Evolutionary conservation across 2,329 filamentous ascomycete genomes (phyloP), one percentile per base, ranked within the genome.

Genomic region (Dothistroma septosporum): DNA sequence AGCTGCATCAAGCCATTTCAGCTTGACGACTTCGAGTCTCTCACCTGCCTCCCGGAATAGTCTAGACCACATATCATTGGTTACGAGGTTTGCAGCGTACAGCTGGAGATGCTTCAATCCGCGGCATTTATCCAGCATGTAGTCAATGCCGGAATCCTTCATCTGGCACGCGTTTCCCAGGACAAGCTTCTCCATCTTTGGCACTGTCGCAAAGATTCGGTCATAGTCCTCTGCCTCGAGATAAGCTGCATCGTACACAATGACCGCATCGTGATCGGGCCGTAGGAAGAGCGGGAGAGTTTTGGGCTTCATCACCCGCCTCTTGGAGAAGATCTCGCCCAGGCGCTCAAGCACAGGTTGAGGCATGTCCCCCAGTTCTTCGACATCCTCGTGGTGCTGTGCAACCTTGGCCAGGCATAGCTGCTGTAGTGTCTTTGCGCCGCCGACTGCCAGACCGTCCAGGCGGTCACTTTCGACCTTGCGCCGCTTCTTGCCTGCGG

Each of bases 161-260:
- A 97, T 88, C 71, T 96, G 92, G 54, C 94, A 90, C n/a, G 88
- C 91, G 69, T 92, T 93, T 53, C 89, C 86, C 11, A 96, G 78
- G 65, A 91, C 89, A 59, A 97, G 80, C 48, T 82, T 83, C 68
- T 85, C 85, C 57, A 96, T 78, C 6, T 80, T 81, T 0, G 90
- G 86, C 60, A 89, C 87, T 2, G 86, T 82, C 55, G 91, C 88
- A 64, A 97, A 92, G 47, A 96, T 90, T 65, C 87, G 84, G 53
- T 90, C 83, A 66, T 89, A 92, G 70, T 97, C 91, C 66, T 92
- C 85, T 1, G 85, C 83, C 53, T 84, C 83, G 11, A 97, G 82
- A 66, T 87, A 87, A 66, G 82, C 85, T 60, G 83, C 83, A 68
- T 88, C 85, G 62, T 85, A 85, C 16, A 88, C 80, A 50, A 83